A percentile compares a stretch with the other conserved stretches of the same genome.
Evolutionary conservation across 345 rosid species (phyloP).

Genomic region (Citrus medica): DNA sequence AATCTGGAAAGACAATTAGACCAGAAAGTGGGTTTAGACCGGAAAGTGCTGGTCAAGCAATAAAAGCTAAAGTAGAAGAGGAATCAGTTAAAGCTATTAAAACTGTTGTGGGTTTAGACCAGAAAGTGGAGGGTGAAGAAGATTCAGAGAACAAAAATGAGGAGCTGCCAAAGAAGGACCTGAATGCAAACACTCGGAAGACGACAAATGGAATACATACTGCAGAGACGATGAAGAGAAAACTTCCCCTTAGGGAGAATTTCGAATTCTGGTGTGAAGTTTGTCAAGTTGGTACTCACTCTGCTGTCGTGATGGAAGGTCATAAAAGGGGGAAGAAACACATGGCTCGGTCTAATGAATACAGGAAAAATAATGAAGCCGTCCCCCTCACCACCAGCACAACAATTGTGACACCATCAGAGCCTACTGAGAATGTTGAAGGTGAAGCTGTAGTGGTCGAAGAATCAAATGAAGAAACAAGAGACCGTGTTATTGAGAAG

Average conservation of each 20-base stretch:
- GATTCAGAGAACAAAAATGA: conserved; percentile 1
- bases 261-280: conserved; percentile 48
- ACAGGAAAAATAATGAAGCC: conserved; percentile 7
- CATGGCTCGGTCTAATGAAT: conserved; percentile 19
- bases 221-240: conserved; percentile 1
- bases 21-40: background rate
- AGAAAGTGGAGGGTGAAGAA: background rate
- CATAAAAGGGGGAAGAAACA: conserved; percentile 62
- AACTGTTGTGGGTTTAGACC: background rate
- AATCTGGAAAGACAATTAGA: background rate
- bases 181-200: background rate
- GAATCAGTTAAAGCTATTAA: background rate
- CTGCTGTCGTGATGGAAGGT: conserved; percentile 32
- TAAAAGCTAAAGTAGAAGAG: background rate
- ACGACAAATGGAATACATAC: background rate
- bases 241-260: conserved; percentile 10
- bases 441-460: background rate
- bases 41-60: background rate
- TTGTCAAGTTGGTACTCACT: conserved; percentile 36
- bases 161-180: background rate
- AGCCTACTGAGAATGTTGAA: background rate
- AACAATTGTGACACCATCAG: background rate
- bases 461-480: background rate
- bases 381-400: background rate
- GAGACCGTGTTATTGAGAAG: background rate